These are phyloP conservation scores for Bryoglossum gracile DNA, from an alignment of 495 filamentous ascomycete species.

Conservation along the genomic window DNA sequence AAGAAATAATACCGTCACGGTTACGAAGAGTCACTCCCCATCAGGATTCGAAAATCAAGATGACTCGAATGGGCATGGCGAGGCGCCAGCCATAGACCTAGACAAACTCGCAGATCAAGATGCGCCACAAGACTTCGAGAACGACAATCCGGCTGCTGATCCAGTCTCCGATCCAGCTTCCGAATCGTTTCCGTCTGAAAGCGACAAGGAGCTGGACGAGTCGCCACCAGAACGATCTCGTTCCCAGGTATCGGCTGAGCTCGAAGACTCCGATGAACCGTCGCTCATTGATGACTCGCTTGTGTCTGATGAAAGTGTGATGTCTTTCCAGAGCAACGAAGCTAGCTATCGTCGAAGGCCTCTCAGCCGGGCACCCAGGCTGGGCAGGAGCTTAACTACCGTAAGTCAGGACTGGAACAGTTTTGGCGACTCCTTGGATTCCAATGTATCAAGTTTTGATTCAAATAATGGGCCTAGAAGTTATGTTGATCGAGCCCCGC, in stretches of 20 bases:
- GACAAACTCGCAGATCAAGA: not conserved
- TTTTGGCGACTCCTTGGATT: not conserved
- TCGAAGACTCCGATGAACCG: not conserved
- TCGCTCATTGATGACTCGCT: not conserved
- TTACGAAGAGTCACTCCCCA: too few relatives aligned
- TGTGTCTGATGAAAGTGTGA: not conserved
- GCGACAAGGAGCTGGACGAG: not conserved
- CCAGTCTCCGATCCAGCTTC: too few relatives aligned
- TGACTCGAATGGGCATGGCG: not conserved
- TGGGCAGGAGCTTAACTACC: not conserved
- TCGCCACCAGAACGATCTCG: too few relatives aligned
- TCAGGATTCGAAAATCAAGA: not conserved
- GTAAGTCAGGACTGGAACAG: not conserved
- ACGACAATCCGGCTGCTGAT: not conserved
- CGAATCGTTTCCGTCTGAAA: not conserved
- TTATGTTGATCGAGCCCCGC: conserved; percentile 15
- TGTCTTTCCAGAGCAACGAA: not conserved
- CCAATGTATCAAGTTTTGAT: not conserved
- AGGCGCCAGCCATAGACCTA: not conserved
- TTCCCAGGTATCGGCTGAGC: too few relatives aligned
- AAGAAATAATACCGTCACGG: not conserved
- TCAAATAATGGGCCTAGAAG: not conserved
- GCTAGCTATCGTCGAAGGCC: not conserved
- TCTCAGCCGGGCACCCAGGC: not conserved
- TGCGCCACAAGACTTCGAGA: not conserved